Base-by-base conservation (phyloP, 495 filamentous ascomycete species). In the Xanthoparmelia taractica region DNA sequence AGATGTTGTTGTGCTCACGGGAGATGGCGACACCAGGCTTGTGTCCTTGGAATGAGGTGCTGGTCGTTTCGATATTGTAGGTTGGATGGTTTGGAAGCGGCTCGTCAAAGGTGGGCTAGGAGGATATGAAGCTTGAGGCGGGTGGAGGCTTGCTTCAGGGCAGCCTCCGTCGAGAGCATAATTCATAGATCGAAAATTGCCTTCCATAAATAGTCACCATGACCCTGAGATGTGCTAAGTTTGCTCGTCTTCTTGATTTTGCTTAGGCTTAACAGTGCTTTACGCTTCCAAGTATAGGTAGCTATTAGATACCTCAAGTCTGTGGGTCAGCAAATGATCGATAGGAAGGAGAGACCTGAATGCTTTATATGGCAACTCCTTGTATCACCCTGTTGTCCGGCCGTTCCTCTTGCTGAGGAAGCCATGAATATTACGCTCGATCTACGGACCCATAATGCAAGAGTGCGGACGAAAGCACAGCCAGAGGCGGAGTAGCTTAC, bases 291-390 rank as follows among this genome's bases (percentile, higher is more conserved):
- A 29, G 6, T 52, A 8, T 29, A 17, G 27, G 27, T 33, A 20
- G 29, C 7, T 54, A 50, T 17, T 0, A 50, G 1, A 25, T 23
- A 8, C 3, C 8, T 29, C 6, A 3, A 29, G 47, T 25, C 10
- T 47, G 11, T 29, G 0, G 47, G 25, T 27, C n/a, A 29, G 47
- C 0, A 27, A 4, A 50, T 50, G 25, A 12, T n/a, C 13, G 2
- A 27, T 29, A 6, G 12, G 13, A 48, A 25, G 23, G 45, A 25
- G 23, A 25, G 11, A 48, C 25, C 41, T 1, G 20, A 25, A 48
- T 17, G 23, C n/a, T 48, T 27, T 48, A 48, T 38, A 61, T 61
- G 59, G 47, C 59, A 40, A 15, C 8, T 61, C 43, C 43, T 47
- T 20, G 43, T 47, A 25, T 8, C n/a, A 12, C 4, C 25, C 17